Evolutionary conservation across 2,329 filamentous ascomycete species (phyloP).

Genomic region (Juglanconis sp.): DNA sequence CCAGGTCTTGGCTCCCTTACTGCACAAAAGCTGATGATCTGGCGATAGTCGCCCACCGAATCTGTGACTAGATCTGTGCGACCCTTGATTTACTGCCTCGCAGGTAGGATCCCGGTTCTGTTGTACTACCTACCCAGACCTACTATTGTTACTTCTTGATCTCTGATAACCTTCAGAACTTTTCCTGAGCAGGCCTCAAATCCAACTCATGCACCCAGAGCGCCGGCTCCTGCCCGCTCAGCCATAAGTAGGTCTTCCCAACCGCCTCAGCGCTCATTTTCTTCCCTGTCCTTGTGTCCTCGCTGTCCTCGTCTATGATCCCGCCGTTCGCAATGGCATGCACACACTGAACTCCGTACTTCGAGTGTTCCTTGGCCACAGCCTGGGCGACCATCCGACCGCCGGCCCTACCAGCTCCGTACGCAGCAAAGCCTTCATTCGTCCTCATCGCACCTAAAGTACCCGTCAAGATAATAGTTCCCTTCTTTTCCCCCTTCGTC

Average conservation of each 20-base stretch:
- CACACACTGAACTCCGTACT: conserved; percentile 55
- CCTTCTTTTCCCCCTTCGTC: conserved; percentile 47
- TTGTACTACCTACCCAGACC: too few relatives aligned
- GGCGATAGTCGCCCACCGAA: too few relatives aligned
- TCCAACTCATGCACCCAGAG: conserved; percentile 17
- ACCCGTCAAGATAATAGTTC: conserved; percentile 55
- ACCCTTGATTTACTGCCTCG: too few relatives aligned
- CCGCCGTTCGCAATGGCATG: conserved; percentile 56
- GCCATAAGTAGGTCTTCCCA: conserved; percentile 53
- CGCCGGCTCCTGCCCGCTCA: conserved; percentile 4
- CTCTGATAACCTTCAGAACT: neutral
- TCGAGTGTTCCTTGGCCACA: conserved; percentile 53
- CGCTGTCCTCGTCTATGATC: conserved; percentile 48
- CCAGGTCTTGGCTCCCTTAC: too few relatives aligned
- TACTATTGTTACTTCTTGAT: too few relatives aligned
- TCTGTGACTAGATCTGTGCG: too few relatives aligned
- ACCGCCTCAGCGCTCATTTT: conserved; percentile 57
- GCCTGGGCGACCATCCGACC: conserved; percentile 54
- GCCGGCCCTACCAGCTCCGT: conserved; percentile 50
- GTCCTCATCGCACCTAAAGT: conserved; percentile 52
- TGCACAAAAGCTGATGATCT: too few relatives aligned
- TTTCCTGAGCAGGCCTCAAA: conserved; percentile 11
- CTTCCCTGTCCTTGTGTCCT: conserved; percentile 46
- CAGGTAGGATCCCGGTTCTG: too few relatives aligned
- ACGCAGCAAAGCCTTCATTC: conserved; percentile 51